A percentile compares a stretch with the other conserved stretches of the same genome.
phyloP scores from a whole-genome alignment of 192 early-diverging fungal genomes.

The Coemansia sp. region DNA sequence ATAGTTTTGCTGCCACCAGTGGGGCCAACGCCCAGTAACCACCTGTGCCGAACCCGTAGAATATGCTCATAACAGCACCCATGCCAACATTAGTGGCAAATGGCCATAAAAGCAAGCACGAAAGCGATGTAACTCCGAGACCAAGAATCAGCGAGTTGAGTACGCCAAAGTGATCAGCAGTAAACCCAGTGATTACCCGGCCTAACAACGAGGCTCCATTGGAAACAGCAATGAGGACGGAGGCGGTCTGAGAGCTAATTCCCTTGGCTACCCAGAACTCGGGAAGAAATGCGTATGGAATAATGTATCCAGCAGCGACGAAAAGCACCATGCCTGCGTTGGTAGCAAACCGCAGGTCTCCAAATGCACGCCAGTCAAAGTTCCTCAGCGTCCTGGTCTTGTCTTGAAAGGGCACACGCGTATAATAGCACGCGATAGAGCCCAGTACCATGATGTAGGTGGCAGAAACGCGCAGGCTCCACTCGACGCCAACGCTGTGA shows the following conservation, averaged over 20 bases:
- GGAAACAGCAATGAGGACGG: constrained; percentile 44
- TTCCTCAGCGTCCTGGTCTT: constrained; percentile 17
- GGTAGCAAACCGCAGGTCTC: constrained; percentile 29
- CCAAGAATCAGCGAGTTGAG: constrained; percentile 34
- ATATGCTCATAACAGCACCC: constrained; percentile 26
- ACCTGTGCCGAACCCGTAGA: constrained; percentile 37
- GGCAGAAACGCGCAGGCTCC: constrained; percentile 52
- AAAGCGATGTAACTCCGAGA: constrained; percentile 10
- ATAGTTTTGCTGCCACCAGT: constrained; percentile 39
- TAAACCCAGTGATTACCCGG: constrained; percentile 22
- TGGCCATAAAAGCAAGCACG: constrained; percentile 42
- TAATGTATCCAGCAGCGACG: constrained; percentile 41
- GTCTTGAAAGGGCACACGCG: constrained; percentile 31
- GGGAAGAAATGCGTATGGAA: constrained; percentile 40
- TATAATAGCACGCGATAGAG: constrained; percentile 25
- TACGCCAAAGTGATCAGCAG: constrained; percentile 43
- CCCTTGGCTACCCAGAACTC: constrained; percentile 44
- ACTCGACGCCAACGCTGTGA: constrained; percentile 39
- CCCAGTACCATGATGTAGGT: constrained; percentile 53
- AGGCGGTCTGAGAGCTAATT: constrained; percentile 27
- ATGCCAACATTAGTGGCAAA: constrained; percentile 31
- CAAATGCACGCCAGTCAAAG: constrained; percentile 43
- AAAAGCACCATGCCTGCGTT: constrained; percentile 38
- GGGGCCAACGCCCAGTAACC: constrained; percentile 49
- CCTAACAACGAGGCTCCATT: constrained; percentile 45